Conservation (phyloP, 305 asterid species). For the Solanum hybrid region DNA sequence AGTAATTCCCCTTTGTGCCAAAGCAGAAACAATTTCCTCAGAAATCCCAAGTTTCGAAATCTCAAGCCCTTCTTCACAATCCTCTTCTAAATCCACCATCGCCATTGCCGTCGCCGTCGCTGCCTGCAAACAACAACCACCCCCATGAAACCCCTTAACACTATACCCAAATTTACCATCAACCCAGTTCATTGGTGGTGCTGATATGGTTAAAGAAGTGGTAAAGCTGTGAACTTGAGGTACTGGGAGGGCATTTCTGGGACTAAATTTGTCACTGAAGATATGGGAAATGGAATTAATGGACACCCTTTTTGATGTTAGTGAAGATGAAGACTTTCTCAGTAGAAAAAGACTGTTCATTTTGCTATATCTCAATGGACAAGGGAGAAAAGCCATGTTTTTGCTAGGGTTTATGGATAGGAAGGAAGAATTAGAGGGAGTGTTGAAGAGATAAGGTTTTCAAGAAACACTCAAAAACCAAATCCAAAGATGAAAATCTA, state of each 20-base stretch:
- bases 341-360: constrained; percentile 31
- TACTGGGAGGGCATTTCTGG: constrained; percentile 10
- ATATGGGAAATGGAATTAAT: constrained; percentile 34
- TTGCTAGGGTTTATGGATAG: not conserved
- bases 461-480: not conserved
- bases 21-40: constrained; percentile 51
- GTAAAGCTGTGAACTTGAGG: constrained; percentile 15
- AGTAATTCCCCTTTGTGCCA: constrained; percentile 56
- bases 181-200: not conserved
- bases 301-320: constrained; percentile 27
- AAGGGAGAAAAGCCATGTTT: not conserved
- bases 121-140: constrained; percentile 27
- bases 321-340: constrained; percentile 39
- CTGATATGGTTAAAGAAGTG: not conserved
- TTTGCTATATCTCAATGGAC: constrained; percentile 1
- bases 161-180: not conserved
- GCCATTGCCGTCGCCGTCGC: not conserved
- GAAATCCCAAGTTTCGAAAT: constrained; percentile 79
- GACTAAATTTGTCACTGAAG: constrained; percentile 11
- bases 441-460: not conserved
- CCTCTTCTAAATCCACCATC: constrained; percentile 24
- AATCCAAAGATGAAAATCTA: not conserved
- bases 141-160: constrained; percentile 38
- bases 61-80: constrained; percentile 46
- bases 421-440: not conserved